Conservation (phyloP, 192 early-diverging fungal genomes). For the Backusella morwellensis region DNA sequence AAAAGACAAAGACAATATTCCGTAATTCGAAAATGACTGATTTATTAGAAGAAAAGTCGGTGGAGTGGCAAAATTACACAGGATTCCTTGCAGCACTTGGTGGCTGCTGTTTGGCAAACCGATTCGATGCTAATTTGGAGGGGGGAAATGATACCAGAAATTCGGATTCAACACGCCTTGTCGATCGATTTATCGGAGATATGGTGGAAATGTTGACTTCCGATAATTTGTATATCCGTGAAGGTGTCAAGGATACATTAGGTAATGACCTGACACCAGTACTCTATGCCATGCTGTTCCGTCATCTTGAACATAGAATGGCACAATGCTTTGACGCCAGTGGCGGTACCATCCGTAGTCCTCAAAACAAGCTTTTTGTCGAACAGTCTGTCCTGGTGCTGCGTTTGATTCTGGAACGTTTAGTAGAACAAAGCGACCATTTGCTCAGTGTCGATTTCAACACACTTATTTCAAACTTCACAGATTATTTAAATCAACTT, state of each 20-base stretch:
- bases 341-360: slow-evolving; percentile 52
- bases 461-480: slow-evolving; percentile 58
- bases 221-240: slow-evolving; percentile 73
- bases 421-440: slow-evolving; percentile 48
- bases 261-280: slow-evolving; percentile 67
- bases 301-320: slow-evolving; percentile 56
- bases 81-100: slow-evolving; percentile 78
- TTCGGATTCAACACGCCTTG: slow-evolving; percentile 27
- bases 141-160: background rate
- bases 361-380: slow-evolving; percentile 60
- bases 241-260: slow-evolving; percentile 76
- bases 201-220: slow-evolving; percentile 68
- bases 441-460: slow-evolving; percentile 66
- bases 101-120: slow-evolving; percentile 53
- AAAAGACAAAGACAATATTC: background rate
- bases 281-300: slow-evolving; percentile 63
- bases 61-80: slow-evolving; percentile 75
- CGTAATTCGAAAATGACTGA: slow-evolving; percentile 7
- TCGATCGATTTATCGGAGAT: slow-evolving; percentile 71
- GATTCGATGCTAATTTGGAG: background rate
- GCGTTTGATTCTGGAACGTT: slow-evolving; percentile 66
- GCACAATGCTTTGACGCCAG: slow-evolving; percentile 57
- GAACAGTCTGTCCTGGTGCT: slow-evolving; percentile 69
- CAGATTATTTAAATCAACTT: slow-evolving; percentile 64
- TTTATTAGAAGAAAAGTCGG: slow-evolving; percentile 11